A percentile compares a stretch with the other conserved stretches of the same genome.
These are phyloP conservation scores for Saururus chinensis DNA, from an alignment of 164 flowering plant species.

Conservation along the genomic window DNA sequence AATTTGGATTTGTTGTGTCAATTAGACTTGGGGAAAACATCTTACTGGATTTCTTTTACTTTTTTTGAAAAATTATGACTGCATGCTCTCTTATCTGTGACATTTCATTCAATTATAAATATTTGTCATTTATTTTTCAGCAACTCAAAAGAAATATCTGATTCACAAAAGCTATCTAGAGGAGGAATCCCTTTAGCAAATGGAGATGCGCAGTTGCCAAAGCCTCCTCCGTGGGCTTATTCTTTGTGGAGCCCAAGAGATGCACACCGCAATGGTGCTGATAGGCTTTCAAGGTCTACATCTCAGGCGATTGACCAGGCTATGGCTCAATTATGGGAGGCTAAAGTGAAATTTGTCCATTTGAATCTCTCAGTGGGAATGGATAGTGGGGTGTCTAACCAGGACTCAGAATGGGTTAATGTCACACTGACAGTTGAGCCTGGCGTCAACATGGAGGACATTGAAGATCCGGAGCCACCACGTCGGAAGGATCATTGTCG, in stretches of 20 bases:
- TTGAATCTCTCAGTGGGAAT: slow-evolving; percentile 56
- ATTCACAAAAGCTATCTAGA: slow-evolving; percentile 62
- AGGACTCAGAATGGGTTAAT: slow-evolving; percentile 68
- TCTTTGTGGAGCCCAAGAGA: slow-evolving; percentile 77
- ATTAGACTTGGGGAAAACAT: too few species aligned
- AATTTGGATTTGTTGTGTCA: background rate
- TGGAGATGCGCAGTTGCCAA: slow-evolving; percentile 86
- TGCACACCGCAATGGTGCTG: slow-evolving; percentile 51
- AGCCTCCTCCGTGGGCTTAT: slow-evolving; percentile 99
- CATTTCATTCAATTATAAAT: background rate
- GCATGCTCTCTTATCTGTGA: background rate
- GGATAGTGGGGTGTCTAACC: slow-evolving; percentile 10
- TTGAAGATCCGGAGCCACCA: slow-evolving; percentile 64
- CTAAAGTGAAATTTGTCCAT: slow-evolving; percentile 79
- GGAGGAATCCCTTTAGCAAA: slow-evolving; percentile 97
- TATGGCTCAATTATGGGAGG: slow-evolving; percentile 79
- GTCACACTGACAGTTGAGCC: slow-evolving; percentile 87
- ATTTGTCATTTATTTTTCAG: slow-evolving; percentile 15
- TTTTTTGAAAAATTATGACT: background rate
- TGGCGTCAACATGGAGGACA: slow-evolving; percentile 79
- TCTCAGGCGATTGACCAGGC: slow-evolving; percentile 98
- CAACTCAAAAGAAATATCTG: slow-evolving; percentile 47
- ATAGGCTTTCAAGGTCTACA: slow-evolving; percentile 76
- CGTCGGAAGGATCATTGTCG: slow-evolving; percentile 94
- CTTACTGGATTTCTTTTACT: too few species aligned